Conservation (phyloP, 495 filamentous ascomycete genomes). For the Penicillium subrubescens region DNA sequence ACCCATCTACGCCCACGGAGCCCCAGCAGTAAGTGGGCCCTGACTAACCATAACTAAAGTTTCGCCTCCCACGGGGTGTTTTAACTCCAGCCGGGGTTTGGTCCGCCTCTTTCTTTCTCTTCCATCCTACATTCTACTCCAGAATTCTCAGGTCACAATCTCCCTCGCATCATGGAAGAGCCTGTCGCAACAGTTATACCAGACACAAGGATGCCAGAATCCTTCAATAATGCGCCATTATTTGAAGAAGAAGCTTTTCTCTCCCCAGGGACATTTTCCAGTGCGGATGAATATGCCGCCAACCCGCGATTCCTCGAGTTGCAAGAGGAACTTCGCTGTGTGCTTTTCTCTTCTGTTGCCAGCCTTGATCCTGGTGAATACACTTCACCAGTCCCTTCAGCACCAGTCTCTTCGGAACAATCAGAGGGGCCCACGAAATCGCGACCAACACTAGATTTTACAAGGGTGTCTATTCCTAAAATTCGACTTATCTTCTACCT, state of each 20-base stretch:
- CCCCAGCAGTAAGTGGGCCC: neutral
- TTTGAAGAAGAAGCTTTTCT: conserved; percentile 33
- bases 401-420: conserved; percentile 21
- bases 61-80: neutral
- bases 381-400: conserved; percentile 17
- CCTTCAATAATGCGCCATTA: conserved; percentile 20
- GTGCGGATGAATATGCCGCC: conserved; percentile 33
- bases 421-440: conserved; percentile 14
- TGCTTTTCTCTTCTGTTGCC: conserved; percentile 31
- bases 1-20: neutral
- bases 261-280: conserved; percentile 33
- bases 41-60: neutral
- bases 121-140: conserved; percentile 18
- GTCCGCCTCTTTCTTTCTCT: conserved; percentile 17
- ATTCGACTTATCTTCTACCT: conserved; percentile 30
- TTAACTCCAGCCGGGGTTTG: neutral
- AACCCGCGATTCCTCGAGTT: conserved; percentile 33
- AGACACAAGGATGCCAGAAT: conserved; percentile 16
- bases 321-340: conserved; percentile 33
- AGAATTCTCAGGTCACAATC: neutral
- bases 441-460: conserved; percentile 30
- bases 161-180: conserved; percentile 20
- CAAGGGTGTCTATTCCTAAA: conserved; percentile 30
- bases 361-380: conserved; percentile 29
- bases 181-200: conserved; percentile 16